Evolutionary conservation across 768 basidiomycete genomes (phyloP), one percentile per base, ranked within the genome.

Genomic region (Russula brevipes): DNA sequence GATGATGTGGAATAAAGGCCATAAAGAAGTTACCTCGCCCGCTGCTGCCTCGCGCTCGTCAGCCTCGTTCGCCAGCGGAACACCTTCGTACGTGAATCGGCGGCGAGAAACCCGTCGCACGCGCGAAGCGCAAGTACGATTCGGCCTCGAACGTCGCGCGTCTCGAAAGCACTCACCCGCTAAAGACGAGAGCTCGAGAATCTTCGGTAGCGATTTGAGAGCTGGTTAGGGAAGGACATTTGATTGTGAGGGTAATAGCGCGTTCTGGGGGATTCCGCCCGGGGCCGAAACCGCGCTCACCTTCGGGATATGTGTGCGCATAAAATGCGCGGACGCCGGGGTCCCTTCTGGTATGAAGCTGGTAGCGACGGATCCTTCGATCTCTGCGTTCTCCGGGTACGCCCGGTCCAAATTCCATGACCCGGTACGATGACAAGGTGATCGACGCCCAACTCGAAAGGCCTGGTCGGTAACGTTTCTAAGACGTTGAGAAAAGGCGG

Each of bases 401-500:
- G 78, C 77, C 90, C 91, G 47, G 78, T 81, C 92, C 92, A 96
- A 42, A 97, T 89, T 2, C 89, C 89, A 75, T 98, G 95, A 0
- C 94, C 94, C 0, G 96, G 93, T 0, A 98, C 91, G 65, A 96
- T 78, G 61, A 97, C 82, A 60, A 97, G 80, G 73, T 95, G 90
- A 46, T 78, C 76, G 41, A 94, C 74, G 39, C 69, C 72, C 50
- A 69, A 69, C 46, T 69, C 66, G 35, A 41, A 49, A 12, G 51
- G 51, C 33, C 39, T 17, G 16, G 39, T 31, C 12, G 62, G 52
- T 19, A 60, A n/a, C 0, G 54, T 45, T 10, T 56, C 60, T 54
- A 24, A 54, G 58, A 55, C 54, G 45, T 45, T 70, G 33, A 11
- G 69, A 14, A 63, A 24, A 57, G 57, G 9, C 45, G 60, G 6